A percentile compares a stretch with the other conserved stretches of the same genome.
Conservation (phyloP, 805 yeast species). For the Candida koratica region DNA sequence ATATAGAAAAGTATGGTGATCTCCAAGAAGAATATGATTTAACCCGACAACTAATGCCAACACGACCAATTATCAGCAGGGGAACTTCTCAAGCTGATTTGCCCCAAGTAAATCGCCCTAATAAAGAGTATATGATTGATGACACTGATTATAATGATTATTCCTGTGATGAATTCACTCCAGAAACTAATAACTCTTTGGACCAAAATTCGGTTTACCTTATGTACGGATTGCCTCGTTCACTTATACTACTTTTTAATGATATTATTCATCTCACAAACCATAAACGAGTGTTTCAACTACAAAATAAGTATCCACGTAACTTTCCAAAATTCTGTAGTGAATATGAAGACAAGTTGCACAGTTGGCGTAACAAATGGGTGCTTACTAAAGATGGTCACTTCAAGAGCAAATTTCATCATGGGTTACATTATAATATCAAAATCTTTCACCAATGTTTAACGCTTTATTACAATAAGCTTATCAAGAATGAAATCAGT, state of each 20-base stretch:
- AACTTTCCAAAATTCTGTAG: constrained; percentile 55
- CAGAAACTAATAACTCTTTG: constrained; percentile 1
- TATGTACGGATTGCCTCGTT: constrained; percentile 46
- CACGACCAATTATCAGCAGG: background rate
- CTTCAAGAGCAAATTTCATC: constrained; percentile 38
- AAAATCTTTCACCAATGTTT: constrained; percentile 41
- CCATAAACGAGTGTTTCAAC: constrained; percentile 46
- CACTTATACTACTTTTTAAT: constrained; percentile 44
- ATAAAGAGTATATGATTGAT: constrained; percentile 5
- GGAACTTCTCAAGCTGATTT: background rate
- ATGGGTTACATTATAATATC: constrained; percentile 36
- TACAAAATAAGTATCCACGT: constrained; percentile 41
- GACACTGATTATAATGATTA: constrained; percentile 13
- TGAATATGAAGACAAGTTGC: constrained; percentile 48
- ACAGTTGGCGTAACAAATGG: constrained; percentile 43
- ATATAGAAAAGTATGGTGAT: constrained; percentile 41
- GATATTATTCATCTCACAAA: constrained; percentile 46
- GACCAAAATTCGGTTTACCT: constrained; percentile 31
- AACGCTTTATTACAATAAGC: constrained; percentile 41
- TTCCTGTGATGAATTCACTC: constrained; percentile 5
- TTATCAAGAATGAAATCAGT: constrained; percentile 40
- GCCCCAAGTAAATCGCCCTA: background rate
- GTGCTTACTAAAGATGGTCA: constrained; percentile 14
- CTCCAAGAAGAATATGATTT: constrained; percentile 35
- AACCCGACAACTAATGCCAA: constrained; percentile 5